A percentile compares a stretch with the other conserved stretches of the same genome.
These are phyloP conservation scores for Chaetoscypha palmicola DNA, from an alignment of 2,329 filamentous ascomycete genomes.

Conservation along the genomic window DNA sequence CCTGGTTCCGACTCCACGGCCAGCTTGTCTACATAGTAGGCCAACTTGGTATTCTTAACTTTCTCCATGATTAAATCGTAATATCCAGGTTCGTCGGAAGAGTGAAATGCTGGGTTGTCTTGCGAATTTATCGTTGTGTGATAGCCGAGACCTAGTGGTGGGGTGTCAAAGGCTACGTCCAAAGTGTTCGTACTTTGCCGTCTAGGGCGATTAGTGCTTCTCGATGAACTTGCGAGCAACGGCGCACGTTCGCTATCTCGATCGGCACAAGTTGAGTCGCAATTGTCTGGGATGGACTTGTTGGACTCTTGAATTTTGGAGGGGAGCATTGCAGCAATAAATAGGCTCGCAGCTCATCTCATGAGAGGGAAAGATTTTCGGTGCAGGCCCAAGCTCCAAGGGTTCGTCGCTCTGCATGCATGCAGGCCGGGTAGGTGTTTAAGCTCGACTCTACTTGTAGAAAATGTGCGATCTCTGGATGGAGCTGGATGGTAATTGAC, in stretches of 20 bases:
- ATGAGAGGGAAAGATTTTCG: too few species aligned
- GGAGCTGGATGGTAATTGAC: too few species aligned
- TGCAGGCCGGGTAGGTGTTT: too few species aligned
- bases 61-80: slow-evolving; percentile 37
- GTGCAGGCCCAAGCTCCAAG: too few species aligned
- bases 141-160: background rate
- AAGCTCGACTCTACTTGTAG: too few species aligned
- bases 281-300: background rate
- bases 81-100: slow-evolving; percentile 30
- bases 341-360: too few species aligned
- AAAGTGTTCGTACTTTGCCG: slow-evolving; percentile 13
- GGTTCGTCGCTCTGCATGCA: too few species aligned
- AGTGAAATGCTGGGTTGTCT: slow-evolving; percentile 7
- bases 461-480: too few species aligned
- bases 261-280: background rate
- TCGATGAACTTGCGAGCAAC: slow-evolving; percentile 17
- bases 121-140: background rate
- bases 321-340: too few species aligned
- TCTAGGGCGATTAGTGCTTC: background rate
- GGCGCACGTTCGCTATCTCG: slow-evolving; percentile 16
- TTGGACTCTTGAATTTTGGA: background rate
- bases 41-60: slow-evolving; percentile 22
- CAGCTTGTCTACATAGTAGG: slow-evolving; percentile 45
- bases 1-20: slow-evolving; percentile 70
- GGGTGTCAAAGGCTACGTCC: background rate